phyloP scores from a whole-genome alignment of 768 basidiomycete species.

The Lenzites betulinus region DNA sequence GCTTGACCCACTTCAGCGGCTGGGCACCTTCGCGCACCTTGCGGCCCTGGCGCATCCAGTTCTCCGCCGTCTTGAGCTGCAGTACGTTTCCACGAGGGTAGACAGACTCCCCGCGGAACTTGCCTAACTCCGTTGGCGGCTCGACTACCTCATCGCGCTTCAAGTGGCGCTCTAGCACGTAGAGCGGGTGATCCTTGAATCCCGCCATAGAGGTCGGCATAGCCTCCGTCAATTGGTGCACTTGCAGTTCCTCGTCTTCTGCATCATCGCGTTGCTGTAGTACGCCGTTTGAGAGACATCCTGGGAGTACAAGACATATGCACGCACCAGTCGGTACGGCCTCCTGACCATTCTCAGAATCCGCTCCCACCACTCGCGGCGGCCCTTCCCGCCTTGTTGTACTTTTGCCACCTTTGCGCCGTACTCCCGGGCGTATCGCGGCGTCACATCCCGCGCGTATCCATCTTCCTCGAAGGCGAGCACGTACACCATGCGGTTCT shows the following conservation, averaged over 20 bases:
- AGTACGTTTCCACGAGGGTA: conserved; percentile 84
- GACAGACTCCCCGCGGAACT: conserved; percentile 91
- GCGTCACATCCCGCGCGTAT: conserved; percentile 87
- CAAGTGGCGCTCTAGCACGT: conserved; percentile 44
- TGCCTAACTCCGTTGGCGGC: conserved; percentile 80
- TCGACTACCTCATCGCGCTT: conserved; percentile 85
- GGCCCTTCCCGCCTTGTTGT: conserved; percentile 69
- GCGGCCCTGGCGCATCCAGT: conserved; percentile 91
- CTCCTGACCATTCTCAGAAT: conserved; percentile 64
- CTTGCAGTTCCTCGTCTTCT: conserved; percentile 87
- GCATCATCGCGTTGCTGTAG: conserved; percentile 85
- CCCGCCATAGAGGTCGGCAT: conserved; percentile 91
- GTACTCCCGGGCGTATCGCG: conserved; percentile 83
- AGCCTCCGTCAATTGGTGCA: conserved; percentile 77
- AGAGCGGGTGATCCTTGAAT: conserved; percentile 97
- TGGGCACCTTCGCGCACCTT: conserved; percentile 71
- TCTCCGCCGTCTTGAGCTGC: conserved; percentile 88
- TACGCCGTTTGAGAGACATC: neutral
- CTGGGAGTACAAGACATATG: too few species aligned
- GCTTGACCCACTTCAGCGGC: conserved; percentile 88
- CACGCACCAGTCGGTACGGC: conserved; percentile 78
- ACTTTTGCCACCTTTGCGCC: conserved; percentile 77
- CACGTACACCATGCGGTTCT: conserved; percentile 93
- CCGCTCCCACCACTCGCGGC: conserved; percentile 84
- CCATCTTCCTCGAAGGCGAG: conserved; percentile 95